These are phyloP conservation scores for Nannochloris sp. DNA, from an alignment of 139 green algal genomes.

Conservation along the genomic window DNA sequence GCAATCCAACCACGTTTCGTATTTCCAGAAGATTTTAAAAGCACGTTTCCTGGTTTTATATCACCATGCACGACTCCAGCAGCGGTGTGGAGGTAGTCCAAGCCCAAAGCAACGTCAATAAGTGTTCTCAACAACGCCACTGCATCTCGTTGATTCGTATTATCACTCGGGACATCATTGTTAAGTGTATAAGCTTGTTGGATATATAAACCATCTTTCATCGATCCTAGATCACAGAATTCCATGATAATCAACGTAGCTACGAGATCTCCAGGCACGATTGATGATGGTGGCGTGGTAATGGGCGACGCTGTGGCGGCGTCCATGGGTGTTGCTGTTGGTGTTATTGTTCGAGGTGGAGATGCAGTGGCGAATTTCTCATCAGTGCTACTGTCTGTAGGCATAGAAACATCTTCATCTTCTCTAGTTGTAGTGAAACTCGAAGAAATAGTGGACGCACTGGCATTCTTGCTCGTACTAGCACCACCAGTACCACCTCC, in stretches of 20 bases:
- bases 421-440: too few species aligned
- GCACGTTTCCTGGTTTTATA: conserved; percentile 61
- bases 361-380: background rate
- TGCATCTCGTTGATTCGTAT: too few species aligned
- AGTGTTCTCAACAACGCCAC: conserved; percentile 1
- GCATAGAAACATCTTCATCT: background rate
- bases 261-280: background rate
- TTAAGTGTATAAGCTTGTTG: background rate
- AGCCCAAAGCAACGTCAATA: conserved; percentile 19
- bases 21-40: conserved; percentile 40
- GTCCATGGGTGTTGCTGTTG: background rate
- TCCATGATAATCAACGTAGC: background rate
- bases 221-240: background rate
- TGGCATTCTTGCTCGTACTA: too few species aligned
- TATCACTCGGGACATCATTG: background rate
- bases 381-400: background rate
- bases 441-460: too few species aligned
- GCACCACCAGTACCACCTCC: too few species aligned
- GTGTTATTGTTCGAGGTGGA: background rate
- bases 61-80: conserved; percentile 50
- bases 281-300: background rate
- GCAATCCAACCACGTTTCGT: conserved; percentile 55
- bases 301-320: background rate
- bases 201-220: background rate
- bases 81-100: conserved; percentile 61